A percentile compares a stretch with the other conserved stretches of the same genome.
phyloP scores from a whole-genome alignment of 2,329 filamentous ascomycete species.

The Cercospora janseana region DNA sequence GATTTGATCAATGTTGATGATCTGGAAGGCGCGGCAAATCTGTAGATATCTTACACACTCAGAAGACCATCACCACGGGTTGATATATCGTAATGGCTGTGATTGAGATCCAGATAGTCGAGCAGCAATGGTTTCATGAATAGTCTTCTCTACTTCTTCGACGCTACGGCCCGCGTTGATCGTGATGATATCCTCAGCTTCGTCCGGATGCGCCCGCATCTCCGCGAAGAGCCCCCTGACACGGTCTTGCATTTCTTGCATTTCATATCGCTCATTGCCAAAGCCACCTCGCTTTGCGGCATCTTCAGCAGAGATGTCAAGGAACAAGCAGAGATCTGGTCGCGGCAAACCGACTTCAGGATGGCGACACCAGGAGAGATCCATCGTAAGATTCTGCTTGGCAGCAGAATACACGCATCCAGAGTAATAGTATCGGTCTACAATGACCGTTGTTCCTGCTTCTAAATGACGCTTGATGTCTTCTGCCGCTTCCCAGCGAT shows the following conservation, averaged over 20 bases:
- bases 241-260: constrained; percentile 72
- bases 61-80: constrained; percentile 20
- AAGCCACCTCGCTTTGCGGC: constrained; percentile 79
- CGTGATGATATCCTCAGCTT: constrained; percentile 52
- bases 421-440: constrained; percentile 93
- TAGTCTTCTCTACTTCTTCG: constrained; percentile 50
- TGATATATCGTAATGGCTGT: constrained; percentile 17
- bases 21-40: constrained; percentile 51
- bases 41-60: constrained; percentile 32
- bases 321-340: constrained; percentile 83
- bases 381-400: constrained; percentile 69
- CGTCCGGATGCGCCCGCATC: constrained; percentile 45
- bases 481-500: constrained; percentile 72
- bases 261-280: constrained; percentile 87
- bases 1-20: constrained; percentile 65
- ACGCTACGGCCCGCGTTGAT: constrained; percentile 56
- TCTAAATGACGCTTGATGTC: constrained; percentile 50
- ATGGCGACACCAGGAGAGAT: constrained; percentile 74
- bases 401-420: constrained; percentile 91
- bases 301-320: constrained; percentile 73
- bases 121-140: constrained; percentile 29
- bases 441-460: constrained; percentile 70
- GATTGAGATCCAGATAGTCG: constrained; percentile 6
- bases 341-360: constrained; percentile 84
- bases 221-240: constrained; percentile 71